Base-by-base conservation (phyloP, 1,139 yeast species). In the Kluyveromyces marxianus region DNA sequence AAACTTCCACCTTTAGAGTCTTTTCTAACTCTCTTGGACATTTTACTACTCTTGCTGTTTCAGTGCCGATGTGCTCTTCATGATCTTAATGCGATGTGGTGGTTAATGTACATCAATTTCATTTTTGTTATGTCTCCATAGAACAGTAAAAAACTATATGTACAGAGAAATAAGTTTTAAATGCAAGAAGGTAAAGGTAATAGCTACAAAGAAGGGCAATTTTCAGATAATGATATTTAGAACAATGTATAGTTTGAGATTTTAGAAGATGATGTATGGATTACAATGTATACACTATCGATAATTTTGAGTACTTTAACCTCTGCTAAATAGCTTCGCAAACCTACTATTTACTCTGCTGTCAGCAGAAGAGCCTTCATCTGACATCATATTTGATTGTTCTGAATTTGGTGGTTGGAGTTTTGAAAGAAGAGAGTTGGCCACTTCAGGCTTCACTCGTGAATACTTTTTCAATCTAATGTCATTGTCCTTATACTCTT, bases 361-460 rank as follows among this genome's bases (percentile, higher is more conserved):
- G 24, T 49, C 53, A 10, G 48, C 44, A 1, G 49, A 47, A 31
- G 35, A 36, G 27, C 43, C 43, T 34, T 40, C 43, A 27, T 40
- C 38, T 27, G 38, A 34, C 3, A 35, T 28, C 25, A 40, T 8
- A 5, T 34, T 34, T 4, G 43, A 40, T 25, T 40, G 43, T 7
- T 40, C 46, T 3, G 48, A 45, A 5, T 47, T 35, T 4, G 48
- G 44, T 3, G 47, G 39, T 29, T 48, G 52, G 14, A 58, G 56
- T 53, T 79, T 81, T 28, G 69, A 69, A 26, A 81, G 63, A 47
- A 81, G 62, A 21, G 61, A 55, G 41, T 71, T 63, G 2, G 86
- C 88, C 47, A 74, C 75, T 42, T 79, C 84, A 0, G 81, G 78
- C 50, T 74, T 75, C 39, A 83, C 71, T 39, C 83, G 74, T 49